Evolutionary conservation across 2,329 filamentous ascomycete genomes (phyloP).

Genomic region (Trichoderma asperellum): DNA sequence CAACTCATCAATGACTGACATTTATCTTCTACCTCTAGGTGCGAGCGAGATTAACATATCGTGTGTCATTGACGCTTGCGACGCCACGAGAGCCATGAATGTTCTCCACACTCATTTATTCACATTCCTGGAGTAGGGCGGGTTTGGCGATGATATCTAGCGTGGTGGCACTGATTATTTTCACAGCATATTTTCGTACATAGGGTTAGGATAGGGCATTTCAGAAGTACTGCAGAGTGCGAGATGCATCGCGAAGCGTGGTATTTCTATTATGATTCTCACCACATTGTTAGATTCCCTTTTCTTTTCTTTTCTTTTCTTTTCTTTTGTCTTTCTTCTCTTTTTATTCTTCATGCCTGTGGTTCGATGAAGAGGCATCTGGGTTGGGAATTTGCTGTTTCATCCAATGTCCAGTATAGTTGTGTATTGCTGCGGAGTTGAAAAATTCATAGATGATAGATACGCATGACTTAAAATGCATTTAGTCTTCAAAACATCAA

Average conservation of each 20-base stretch:
- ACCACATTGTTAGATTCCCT: neutral
- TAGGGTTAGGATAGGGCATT: neutral
- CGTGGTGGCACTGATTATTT: neutral
- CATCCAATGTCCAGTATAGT: neutral
- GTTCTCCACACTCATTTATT: conserved; percentile 96
- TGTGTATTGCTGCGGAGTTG: conserved; percentile 7
- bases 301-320: neutral
- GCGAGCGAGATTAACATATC: conserved; percentile 99
- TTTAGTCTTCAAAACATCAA: neutral
- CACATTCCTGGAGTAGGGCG: conserved; percentile 77
- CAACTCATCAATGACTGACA: neutral
- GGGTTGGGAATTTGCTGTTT: neutral
- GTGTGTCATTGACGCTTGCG: conserved; percentile 89
- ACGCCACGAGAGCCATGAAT: conserved; percentile 92
- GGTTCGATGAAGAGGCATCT: neutral
- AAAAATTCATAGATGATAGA: conserved; percentile 12
- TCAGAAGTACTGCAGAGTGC: neutral
- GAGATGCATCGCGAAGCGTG: neutral
- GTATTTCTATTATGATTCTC: neutral
- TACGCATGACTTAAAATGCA: neutral
- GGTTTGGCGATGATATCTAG: conserved; percentile 1
- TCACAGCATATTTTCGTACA: neutral
- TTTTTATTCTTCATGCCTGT: neutral
- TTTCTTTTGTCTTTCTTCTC: neutral
- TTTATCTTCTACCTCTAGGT: conserved; percentile 55